Conservation (phyloP, 352 stramenopile genomes). For the Phytopythium montanum region DNA sequence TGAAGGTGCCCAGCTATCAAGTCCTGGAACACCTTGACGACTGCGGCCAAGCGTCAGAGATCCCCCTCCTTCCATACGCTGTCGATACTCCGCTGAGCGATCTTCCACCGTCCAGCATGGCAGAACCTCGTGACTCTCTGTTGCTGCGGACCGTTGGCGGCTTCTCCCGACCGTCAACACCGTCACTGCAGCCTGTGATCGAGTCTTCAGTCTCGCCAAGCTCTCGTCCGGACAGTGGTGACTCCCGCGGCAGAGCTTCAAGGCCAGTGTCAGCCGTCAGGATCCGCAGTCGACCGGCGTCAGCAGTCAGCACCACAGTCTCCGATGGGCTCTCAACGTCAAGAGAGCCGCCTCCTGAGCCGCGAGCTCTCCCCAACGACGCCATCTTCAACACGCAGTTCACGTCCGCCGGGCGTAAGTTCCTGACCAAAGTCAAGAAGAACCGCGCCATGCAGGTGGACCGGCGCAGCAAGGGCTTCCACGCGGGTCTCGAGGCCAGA, state of each 20-base stretch:
- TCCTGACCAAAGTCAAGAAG: conserved; percentile 73
- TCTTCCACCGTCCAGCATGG: neutral
- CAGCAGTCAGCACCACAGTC: neutral
- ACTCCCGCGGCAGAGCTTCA: neutral
- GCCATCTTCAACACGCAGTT: conserved; percentile 83
- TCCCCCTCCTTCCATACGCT: no score
- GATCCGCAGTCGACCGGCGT: neutral
- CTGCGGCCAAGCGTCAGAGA: no score
- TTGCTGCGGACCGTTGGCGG: neutral
- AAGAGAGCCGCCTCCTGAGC: neutral
- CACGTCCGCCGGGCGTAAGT: conserved; percentile 55
- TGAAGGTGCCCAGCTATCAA: no score
- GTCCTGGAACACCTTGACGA: no score
- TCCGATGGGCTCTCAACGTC: neutral
- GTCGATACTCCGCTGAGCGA: no score
- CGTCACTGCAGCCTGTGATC: neutral
- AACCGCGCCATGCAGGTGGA: conserved; percentile 75
- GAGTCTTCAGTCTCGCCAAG: neutral
- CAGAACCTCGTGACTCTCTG: neutral
- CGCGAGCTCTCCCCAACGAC: conserved; percentile 32
- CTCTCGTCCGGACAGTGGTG: neutral
- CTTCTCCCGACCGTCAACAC: conserved; percentile 3
- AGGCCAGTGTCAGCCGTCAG: neutral
- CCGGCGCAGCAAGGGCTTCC: conserved; percentile 58
- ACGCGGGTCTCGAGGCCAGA: conserved; percentile 38